phyloP scores from a whole-genome alignment of 2,329 filamentous ascomycete genomes.

The Exophiala aquamarina region DNA sequence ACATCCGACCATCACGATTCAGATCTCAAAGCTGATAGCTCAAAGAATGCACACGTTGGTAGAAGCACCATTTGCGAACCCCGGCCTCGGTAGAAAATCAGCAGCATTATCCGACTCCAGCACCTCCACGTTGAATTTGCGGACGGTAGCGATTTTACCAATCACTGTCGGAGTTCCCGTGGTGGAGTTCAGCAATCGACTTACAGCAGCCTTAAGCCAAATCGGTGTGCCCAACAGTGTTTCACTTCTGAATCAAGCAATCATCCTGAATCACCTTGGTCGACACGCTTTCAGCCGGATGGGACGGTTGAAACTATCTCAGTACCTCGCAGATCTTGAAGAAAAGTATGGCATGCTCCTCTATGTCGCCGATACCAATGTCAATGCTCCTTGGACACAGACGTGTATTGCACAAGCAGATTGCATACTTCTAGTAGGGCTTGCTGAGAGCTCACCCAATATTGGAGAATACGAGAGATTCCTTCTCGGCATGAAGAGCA shows the following conservation, averaged over 20 bases:
- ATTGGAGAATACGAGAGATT: constrained; percentile 98
- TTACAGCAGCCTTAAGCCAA: constrained; percentile 85
- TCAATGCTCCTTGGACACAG: constrained; percentile 97
- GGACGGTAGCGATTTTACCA: constrained; percentile 88
- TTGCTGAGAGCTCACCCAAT: constrained; percentile 83
- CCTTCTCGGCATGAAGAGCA: constrained; percentile 94
- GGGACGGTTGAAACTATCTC: constrained; percentile 92
- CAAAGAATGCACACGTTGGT: constrained; percentile 88
- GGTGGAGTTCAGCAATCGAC: constrained; percentile 85
- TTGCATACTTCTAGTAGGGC: constrained; percentile 86
- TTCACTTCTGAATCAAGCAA: constrained; percentile 87
- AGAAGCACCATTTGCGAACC: constrained; percentile 72
- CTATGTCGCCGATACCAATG: constrained; percentile 94
- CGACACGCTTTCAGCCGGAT: constrained; percentile 96
- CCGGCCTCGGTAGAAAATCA: constrained; percentile 59
- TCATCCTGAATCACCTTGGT: constrained; percentile 90
- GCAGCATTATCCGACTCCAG: constrained; percentile 38
- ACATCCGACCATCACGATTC: constrained; percentile 96
- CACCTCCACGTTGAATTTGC: constrained; percentile 85
- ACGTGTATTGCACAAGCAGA: constrained; percentile 97
- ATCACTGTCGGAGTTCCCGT: constrained; percentile 91
- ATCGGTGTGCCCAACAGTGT: constrained; percentile 88
- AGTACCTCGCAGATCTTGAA: constrained; percentile 94
- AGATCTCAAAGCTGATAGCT: constrained; percentile 97
- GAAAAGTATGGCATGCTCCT: constrained; percentile 95